These are phyloP conservation scores for Aphanocladium album DNA, from an alignment of 2,329 filamentous ascomycete species.

Conservation along the genomic window DNA sequence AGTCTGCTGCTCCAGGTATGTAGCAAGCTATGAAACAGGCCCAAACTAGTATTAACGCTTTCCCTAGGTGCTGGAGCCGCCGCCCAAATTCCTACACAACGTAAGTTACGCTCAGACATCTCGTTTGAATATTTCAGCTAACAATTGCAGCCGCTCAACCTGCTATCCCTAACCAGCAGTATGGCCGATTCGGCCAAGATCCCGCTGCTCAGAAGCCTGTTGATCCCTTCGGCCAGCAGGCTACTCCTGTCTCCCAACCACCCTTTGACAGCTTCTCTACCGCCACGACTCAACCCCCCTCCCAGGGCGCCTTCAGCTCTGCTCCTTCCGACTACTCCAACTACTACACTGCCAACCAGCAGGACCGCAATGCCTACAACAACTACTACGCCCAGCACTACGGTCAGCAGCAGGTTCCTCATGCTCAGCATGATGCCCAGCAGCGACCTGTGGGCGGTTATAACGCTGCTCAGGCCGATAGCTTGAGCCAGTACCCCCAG, in stretches of 20 bases:
- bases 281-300: conserved; percentile 56
- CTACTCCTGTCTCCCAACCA: conserved; percentile 40
- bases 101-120: conserved; percentile 14
- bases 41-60: background rate
- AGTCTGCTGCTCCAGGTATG: conserved; percentile 47
- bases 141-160: conserved; percentile 35
- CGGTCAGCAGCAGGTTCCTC: conserved; percentile 49
- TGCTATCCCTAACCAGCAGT: conserved; percentile 58
- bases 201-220: conserved; percentile 71
- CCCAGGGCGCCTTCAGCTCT: conserved; percentile 64
- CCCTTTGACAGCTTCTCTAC: conserved; percentile 59
- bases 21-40: conserved; percentile 26
- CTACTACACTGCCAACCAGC: conserved; percentile 76
- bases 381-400: conserved; percentile 69
- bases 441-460: conserved; percentile 78
- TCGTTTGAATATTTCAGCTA: background rate
- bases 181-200: conserved; percentile 66
- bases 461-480: conserved; percentile 58
- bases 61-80: background rate
- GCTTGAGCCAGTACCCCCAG: conserved; percentile 66
- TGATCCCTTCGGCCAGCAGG: conserved; percentile 80
- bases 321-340: conserved; percentile 75
- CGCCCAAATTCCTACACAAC: conserved; percentile 21
- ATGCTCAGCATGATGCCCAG: conserved; percentile 70
- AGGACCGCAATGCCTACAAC: conserved; percentile 68